These are phyloP conservation scores for Beauveria sp. DNA, from an alignment of 2,329 filamentous ascomycete species.

Conservation along the genomic window DNA sequence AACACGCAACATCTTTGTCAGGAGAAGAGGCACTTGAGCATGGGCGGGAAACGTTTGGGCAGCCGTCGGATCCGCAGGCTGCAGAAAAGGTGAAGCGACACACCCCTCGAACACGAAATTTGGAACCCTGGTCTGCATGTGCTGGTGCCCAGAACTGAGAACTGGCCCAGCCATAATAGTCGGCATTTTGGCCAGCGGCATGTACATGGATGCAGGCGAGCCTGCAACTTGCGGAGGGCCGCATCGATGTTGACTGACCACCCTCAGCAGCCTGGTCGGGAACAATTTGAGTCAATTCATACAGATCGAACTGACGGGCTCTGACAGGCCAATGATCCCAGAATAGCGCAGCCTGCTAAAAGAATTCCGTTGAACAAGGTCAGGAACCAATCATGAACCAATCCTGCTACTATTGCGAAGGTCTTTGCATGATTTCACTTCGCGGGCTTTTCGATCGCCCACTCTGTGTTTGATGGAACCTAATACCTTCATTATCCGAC, in stretches of 20 bases:
- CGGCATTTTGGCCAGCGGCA: background rate
- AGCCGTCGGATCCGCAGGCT: conserved; percentile 3
- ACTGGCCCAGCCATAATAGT: background rate
- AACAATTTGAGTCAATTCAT: background rate
- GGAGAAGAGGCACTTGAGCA: background rate
- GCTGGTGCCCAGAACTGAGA: background rate
- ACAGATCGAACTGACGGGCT: background rate
- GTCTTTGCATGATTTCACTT: background rate
- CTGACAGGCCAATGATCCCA: background rate
- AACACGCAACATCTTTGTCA: background rate
- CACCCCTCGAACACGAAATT: background rate
- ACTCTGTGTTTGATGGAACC: background rate
- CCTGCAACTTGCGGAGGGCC: background rate
- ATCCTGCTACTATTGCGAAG: background rate
- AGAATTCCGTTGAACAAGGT: background rate
- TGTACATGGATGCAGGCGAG: background rate
- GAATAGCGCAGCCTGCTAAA: background rate
- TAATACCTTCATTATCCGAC: background rate
- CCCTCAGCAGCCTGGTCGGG: background rate
- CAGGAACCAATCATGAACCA: background rate
- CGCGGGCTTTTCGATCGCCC: background rate
- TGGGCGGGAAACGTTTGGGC: background rate
- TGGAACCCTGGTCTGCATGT: background rate
- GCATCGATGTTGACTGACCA: background rate
- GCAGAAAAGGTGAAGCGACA: background rate